Percentiles rank a stretch among this genome's conserved stretches.
Evolutionary conservation across 345 rosid species (phyloP).

Genomic region (Ceriops tagal): DNA sequence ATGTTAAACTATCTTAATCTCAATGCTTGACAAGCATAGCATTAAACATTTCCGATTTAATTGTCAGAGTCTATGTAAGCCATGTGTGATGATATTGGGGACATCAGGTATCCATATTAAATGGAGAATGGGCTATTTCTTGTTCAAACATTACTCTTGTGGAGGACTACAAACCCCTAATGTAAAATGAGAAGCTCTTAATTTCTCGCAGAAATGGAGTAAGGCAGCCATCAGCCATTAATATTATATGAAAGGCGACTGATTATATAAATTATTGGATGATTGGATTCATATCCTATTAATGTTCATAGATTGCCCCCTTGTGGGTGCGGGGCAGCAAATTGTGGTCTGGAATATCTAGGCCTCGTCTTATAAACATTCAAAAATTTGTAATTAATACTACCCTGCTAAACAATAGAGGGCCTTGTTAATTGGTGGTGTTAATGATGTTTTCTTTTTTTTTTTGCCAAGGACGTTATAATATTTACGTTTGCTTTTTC

Average conservation of each 20-base stretch:
- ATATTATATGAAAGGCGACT: constrained; percentile 17
- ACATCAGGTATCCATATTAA: constrained; percentile 25
- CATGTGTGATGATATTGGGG: constrained; percentile 39
- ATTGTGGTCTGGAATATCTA: constrained; percentile 24
- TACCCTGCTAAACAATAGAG: neutral
- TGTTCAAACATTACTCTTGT: constrained; percentile 26
- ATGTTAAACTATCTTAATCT: constrained; percentile 19
- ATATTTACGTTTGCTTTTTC: constrained; percentile 34
- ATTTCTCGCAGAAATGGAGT: constrained; percentile 13
- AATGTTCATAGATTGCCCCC: constrained; percentile 19
- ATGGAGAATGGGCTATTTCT: constrained; percentile 31
- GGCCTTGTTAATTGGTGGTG: constrained; percentile 20
- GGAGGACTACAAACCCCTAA: constrained; percentile 27
- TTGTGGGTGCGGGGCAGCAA: constrained; percentile 23
- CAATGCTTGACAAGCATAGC: constrained; percentile 15
- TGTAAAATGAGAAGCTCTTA: constrained; percentile 8
- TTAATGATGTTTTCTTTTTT: constrained; percentile 4
- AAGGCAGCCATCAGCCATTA: neutral
- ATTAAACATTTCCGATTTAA: constrained; percentile 25
- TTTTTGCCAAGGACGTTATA: constrained; percentile 3
- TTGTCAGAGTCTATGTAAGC: constrained; percentile 33
- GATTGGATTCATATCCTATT: constrained; percentile 13
- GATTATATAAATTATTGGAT: constrained; percentile 9
- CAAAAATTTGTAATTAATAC: constrained; percentile 14
- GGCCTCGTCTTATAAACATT: constrained; percentile 26